Conservation (phyloP, 1,139 yeast species). For the Wickerhamiella infanticola region DNA sequence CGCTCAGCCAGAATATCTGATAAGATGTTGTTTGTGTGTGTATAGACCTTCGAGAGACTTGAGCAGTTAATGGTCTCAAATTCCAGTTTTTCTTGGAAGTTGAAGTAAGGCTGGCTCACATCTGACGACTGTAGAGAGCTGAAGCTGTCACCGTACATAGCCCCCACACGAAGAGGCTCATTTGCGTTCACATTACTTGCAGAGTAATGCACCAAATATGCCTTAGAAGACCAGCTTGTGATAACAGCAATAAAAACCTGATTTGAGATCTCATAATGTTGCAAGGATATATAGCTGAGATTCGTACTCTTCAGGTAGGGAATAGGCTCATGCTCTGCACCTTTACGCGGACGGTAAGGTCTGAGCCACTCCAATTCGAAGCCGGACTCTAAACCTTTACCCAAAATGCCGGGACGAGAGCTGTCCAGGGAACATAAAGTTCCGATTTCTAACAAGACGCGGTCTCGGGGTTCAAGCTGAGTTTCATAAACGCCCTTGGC, state of each 20-base stretch:
- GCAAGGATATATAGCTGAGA: slow-evolving; percentile 49
- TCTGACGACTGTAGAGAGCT: neutral
- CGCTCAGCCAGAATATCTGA: slow-evolving; percentile 49
- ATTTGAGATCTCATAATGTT: slow-evolving; percentile 61
- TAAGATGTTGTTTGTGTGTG: slow-evolving; percentile 28
- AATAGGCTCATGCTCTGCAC: neutral
- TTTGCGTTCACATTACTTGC: neutral
- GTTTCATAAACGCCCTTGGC: slow-evolving; percentile 68
- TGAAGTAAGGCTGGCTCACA: slow-evolving; percentile 17
- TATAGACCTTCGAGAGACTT: slow-evolving; percentile 15
- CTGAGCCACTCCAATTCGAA: slow-evolving; percentile 45
- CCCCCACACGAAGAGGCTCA: neutral
- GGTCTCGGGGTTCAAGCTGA: slow-evolving; percentile 46
- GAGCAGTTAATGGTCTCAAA: slow-evolving; percentile 8
- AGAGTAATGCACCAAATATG: slow-evolving; percentile 24
- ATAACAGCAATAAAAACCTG: slow-evolving; percentile 62
- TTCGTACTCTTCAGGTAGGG: slow-evolving; percentile 32
- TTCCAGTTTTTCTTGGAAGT: slow-evolving; percentile 16
- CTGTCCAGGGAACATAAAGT: slow-evolving; percentile 53
- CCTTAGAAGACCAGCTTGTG: slow-evolving; percentile 45
- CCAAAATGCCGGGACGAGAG: slow-evolving; percentile 61
- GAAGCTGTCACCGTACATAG: slow-evolving; percentile 1
- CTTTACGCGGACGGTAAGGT: slow-evolving; percentile 10
- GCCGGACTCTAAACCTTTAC: slow-evolving; percentile 74
- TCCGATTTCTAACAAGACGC: slow-evolving; percentile 72